Conservation (phyloP, 176 grass and related monocot genomes). For the Rhynchospora tenuis region DNA sequence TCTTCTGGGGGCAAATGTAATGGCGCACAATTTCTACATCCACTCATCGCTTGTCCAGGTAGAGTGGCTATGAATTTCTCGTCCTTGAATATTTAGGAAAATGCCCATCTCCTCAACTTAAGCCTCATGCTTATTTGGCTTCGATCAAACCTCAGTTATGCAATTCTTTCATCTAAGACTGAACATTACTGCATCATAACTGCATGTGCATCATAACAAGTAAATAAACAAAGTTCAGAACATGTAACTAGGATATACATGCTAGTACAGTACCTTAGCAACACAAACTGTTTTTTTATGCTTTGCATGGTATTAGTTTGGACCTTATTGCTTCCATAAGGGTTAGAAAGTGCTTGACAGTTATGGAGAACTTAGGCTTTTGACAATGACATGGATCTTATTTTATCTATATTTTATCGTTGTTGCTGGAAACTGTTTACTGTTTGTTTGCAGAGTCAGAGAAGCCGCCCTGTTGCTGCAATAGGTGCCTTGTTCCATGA, state of each 20-base stretch:
- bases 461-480: slow-evolving; percentile 33
- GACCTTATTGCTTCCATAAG: background rate
- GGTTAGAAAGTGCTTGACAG: background rate
- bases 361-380: slow-evolving; percentile 1
- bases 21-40: slow-evolving; percentile 94
- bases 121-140: background rate
- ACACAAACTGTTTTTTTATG: background rate
- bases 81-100: background rate
- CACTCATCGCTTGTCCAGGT: slow-evolving; percentile 96
- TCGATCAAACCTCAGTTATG: background rate
- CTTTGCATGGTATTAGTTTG: background rate
- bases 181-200: background rate
- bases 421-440: slow-evolving; percentile 22
- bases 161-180: background rate
- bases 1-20: slow-evolving; percentile 95
- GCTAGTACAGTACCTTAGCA: background rate
- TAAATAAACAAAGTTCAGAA: background rate
- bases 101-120: background rate
- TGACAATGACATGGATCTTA: background rate
- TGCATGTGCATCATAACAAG: background rate
- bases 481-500: slow-evolving; percentile 82
- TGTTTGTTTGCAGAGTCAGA: slow-evolving; percentile 74
- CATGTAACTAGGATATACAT: background rate
- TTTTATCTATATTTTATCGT: background rate
- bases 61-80: slow-evolving; percentile 17